Base-by-base conservation (phyloP, 2,329 filamentous ascomycete genomes). In the Teratosphaeria epicoccoides region DNA sequence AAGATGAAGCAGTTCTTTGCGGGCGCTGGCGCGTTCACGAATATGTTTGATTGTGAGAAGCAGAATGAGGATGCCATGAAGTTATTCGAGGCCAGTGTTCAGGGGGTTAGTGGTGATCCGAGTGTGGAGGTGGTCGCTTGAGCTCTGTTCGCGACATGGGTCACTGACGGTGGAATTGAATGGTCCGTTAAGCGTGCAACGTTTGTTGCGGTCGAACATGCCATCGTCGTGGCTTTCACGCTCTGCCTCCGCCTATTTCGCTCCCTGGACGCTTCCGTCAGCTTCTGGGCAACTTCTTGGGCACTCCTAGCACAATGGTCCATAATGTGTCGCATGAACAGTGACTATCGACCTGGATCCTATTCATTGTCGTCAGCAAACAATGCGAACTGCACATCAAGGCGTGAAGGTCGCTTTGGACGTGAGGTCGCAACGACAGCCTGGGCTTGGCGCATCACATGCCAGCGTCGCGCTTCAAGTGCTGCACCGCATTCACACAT, bases 1-100 rank as follows among this genome's bases (percentile, higher is more conserved):
- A 57, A 54, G 47, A 66, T 66, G 63, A 62, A 60, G 53, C 56
- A 58, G 24, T 64, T 63, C 37, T 64, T 66, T 45, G 61, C 52
- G n/a, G 57, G 61, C 20, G 59, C 57, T 14, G 63, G 61, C 22
- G 59, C 57, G 12, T 66, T 66, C 25, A 64, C 63, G 23, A 66
- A 66, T 46, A 61, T 63, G 46, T 59, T 56, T n/a, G 64, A 66
- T 54, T 43, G 63, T 28, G 52, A 51, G 48, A 59, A 54, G 55
- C 63, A 66, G 57, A 66, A 65, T 47, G 55, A 61, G 22, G 57
- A 60, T 52, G 64, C 64, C 3, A 54, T 64, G 51, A 46, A 53
- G 46, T 24, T 61, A 40, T 64, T 62, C 44, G 52, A 57, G 24
- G 28, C 23, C 6, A 49, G 47, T 25, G 24, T 55, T n/a, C 17